These are phyloP conservation scores for Rosellinia necatrix DNA, from an alignment of 2,329 filamentous ascomycete species.

Conservation along the genomic window DNA sequence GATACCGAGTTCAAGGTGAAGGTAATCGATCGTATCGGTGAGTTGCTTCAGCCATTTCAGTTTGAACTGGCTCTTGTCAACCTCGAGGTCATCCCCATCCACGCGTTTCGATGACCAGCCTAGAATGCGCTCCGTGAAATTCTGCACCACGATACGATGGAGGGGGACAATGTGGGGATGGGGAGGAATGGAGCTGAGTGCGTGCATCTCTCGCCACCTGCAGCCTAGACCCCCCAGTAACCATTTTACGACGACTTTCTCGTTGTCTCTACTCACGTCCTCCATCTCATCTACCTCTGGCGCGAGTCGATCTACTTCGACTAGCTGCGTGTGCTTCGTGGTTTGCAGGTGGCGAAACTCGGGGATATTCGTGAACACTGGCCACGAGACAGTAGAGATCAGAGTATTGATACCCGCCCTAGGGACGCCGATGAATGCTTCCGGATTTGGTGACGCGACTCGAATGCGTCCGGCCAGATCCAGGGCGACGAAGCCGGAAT, in stretches of 20 bases:
- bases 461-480: neutral
- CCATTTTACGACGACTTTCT: constrained; percentile 15
- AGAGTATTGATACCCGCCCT: neutral
- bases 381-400: neutral
- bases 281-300: constrained; percentile 11
- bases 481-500: neutral
- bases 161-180: constrained; percentile 40
- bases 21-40: constrained; percentile 17
- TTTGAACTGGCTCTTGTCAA: constrained; percentile 21
- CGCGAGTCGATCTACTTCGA: constrained; percentile 14
- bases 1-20: constrained; percentile 25
- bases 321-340: neutral
- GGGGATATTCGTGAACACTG: neutral
- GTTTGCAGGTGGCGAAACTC: neutral
- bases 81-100: constrained; percentile 32
- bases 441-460: neutral
- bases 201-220: constrained; percentile 38
- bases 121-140: constrained; percentile 34
- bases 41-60: constrained; percentile 25
- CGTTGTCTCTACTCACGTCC: neutral
- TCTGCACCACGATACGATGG: constrained; percentile 36
- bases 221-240: neutral
- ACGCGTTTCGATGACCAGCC: constrained; percentile 38
- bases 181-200: constrained; percentile 34
- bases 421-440: neutral